A percentile compares a stretch with the other conserved stretches of the same genome.
These are phyloP conservation scores for Hymenoscyphus infarciens DNA, from an alignment of 2,329 filamentous ascomycete genomes.

Conservation along the genomic window DNA sequence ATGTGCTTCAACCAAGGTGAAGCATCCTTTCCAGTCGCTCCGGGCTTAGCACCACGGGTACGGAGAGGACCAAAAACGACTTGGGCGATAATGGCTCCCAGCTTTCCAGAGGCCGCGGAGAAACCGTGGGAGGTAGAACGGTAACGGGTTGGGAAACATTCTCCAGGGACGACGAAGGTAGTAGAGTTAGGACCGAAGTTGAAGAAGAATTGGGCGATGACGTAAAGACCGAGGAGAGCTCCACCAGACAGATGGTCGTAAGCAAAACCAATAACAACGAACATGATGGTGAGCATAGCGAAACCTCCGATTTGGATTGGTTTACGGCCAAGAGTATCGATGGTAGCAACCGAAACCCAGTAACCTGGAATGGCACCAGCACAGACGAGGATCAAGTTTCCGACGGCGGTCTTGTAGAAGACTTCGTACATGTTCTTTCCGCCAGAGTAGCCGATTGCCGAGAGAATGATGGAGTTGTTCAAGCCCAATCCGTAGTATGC, in stretches of 20 bases:
- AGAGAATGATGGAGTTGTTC: conserved; percentile 70
- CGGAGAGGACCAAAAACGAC: conserved; percentile 55
- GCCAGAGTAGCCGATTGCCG: conserved; percentile 67
- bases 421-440: conserved; percentile 63
- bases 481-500: conserved; percentile 55
- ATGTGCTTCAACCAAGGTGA: conserved; percentile 66
- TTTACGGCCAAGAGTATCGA: conserved; percentile 78
- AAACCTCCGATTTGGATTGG: conserved; percentile 68
- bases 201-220: conserved; percentile 65
- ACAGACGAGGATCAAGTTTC: conserved; percentile 73
- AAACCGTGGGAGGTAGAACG: conserved; percentile 37
- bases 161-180: conserved; percentile 39
- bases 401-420: conserved; percentile 69
- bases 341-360: conserved; percentile 70
- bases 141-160: conserved; percentile 39
- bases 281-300: conserved; percentile 56
- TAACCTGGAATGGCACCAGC: conserved; percentile 78
- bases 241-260: conserved; percentile 48
- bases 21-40: conserved; percentile 24
- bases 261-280: conserved; percentile 60
- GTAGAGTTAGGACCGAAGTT: conserved; percentile 49
- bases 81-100: conserved; percentile 38
- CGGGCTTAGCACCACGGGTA: conserved; percentile 34
- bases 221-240: conserved; percentile 58
- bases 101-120: conserved; percentile 37